Percentiles rank a stretch among this genome's conserved stretches.
Conservation (phyloP, 805 yeast species). For the Monosporozyma unispora region DNA sequence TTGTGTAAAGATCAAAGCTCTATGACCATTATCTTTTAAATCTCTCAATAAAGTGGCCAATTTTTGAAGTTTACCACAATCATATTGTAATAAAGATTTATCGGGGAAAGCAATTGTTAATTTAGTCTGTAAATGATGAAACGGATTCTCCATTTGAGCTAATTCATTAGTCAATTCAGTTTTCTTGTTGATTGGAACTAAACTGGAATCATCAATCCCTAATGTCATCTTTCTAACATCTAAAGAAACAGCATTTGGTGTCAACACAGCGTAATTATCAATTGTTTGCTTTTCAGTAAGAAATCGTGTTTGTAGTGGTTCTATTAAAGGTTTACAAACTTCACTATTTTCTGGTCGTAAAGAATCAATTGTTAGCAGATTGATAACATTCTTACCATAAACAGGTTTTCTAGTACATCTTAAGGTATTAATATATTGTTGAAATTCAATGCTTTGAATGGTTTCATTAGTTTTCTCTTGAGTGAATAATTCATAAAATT, state of each 20-base stretch:
- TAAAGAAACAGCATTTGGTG: slow-evolving; percentile 76
- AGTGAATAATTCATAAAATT: slow-evolving; percentile 51
- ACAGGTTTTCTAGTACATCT: slow-evolving; percentile 60
- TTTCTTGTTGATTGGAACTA: slow-evolving; percentile 25
- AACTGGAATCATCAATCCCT: slow-evolving; percentile 20
- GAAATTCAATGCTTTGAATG: slow-evolving; percentile 46
- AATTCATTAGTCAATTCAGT: slow-evolving; percentile 8
- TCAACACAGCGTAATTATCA: slow-evolving; percentile 74
- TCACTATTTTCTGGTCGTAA: slow-evolving; percentile 4
- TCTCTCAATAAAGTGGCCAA: slow-evolving; percentile 68
- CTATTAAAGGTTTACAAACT: slow-evolving; percentile 29
- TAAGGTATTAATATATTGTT: slow-evolving; percentile 52
- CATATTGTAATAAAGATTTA: slow-evolving; percentile 82
- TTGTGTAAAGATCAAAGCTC: slow-evolving; percentile 93
- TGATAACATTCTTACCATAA: slow-evolving; percentile 53
- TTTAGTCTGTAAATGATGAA: slow-evolving; percentile 79
- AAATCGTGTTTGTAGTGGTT: slow-evolving; percentile 36
- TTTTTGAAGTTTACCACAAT: slow-evolving; percentile 92
- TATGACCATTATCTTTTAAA: slow-evolving; percentile 76
- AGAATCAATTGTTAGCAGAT: slow-evolving; percentile 29
- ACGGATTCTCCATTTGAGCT: slow-evolving; percentile 36
- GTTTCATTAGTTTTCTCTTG: slow-evolving; percentile 43
- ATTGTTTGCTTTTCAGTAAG: slow-evolving; percentile 40
- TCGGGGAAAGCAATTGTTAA: slow-evolving; percentile 94
- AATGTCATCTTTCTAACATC: slow-evolving; percentile 46